Evolutionary conservation across 495 filamentous ascomycete genomes (phyloP).

Genomic region (Penicillium steckii): DNA sequence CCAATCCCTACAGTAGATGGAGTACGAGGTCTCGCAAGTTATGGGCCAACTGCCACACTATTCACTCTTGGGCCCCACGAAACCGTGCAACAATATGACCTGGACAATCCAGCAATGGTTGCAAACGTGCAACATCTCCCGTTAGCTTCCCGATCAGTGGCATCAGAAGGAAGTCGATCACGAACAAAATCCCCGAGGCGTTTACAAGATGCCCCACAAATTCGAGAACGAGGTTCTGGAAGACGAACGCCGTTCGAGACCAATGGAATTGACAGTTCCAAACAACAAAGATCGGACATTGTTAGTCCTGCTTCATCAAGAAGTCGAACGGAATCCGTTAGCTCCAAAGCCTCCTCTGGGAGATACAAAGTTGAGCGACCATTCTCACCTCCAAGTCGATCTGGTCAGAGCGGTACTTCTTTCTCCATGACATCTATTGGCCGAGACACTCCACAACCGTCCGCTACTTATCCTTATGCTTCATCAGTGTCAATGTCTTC

Average conservation of each 20-base stretch:
- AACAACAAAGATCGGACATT: constrained; percentile 55
- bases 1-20: constrained; percentile 80
- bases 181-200: constrained; percentile 29
- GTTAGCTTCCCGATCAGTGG: constrained; percentile 68
- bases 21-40: constrained; percentile 78
- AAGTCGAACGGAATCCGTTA: constrained; percentile 64
- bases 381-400: constrained; percentile 42
- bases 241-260: constrained; percentile 44
- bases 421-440: constrained; percentile 41
- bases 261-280: constrained; percentile 41
- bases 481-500: constrained; percentile 66
- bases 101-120: constrained; percentile 78
- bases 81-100: constrained; percentile 90
- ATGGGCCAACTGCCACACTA: constrained; percentile 84
- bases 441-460: constrained; percentile 38
- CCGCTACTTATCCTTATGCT: constrained; percentile 38
- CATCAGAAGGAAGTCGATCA: constrained; percentile 63
- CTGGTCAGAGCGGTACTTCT: constrained; percentile 47
- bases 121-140: constrained; percentile 82
- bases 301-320: constrained; percentile 62
- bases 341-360: constrained; percentile 48
- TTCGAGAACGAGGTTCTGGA: constrained; percentile 25
- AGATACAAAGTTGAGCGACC: constrained; percentile 31
- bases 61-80: constrained; percentile 89
- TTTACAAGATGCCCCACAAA: constrained; percentile 37